These are phyloP conservation scores for Colletotrichum sidae DNA, from an alignment of 2,329 filamentous ascomycete species.

Conservation along the genomic window DNA sequence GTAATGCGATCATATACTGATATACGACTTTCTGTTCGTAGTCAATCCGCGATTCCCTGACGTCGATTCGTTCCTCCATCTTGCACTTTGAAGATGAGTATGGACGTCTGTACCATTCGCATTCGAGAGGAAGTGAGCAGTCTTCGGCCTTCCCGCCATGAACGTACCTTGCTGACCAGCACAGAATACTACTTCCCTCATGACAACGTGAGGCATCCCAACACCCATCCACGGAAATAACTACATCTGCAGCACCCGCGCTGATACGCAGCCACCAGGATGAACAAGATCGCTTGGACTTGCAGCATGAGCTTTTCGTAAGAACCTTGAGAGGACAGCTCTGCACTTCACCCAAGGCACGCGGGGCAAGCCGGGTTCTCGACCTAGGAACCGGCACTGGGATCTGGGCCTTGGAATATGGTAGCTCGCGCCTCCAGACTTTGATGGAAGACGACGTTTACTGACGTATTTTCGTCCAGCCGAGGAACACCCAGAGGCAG, in stretches of 20 bases:
- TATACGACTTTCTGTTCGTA: not conserved
- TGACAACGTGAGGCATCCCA: constrained; percentile 10
- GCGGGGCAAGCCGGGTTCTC: constrained; percentile 38
- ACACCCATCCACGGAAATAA: too few species aligned
- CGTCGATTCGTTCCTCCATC: constrained; percentile 25
- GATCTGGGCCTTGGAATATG: constrained; percentile 44
- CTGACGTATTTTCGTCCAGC: constrained; percentile 23
- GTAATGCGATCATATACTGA: not conserved
- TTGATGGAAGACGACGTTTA: not conserved
- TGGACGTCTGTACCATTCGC: constrained; percentile 29
- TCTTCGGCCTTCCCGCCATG: too few species aligned
- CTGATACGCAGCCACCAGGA: not conserved
- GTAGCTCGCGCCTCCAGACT: constrained; percentile 16
- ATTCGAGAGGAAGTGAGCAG: constrained; percentile 25
- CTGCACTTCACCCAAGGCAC: constrained; percentile 42
- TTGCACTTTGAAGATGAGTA: constrained; percentile 27
- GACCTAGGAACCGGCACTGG: constrained; percentile 44
- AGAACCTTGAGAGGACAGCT: constrained; percentile 48
- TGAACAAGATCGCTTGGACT: constrained; percentile 41
- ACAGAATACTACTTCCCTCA: constrained; percentile 34
- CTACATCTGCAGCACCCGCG: too few species aligned
- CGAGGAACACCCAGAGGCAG: constrained; percentile 46
- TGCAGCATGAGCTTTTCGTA: constrained; percentile 51
- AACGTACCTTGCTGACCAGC: not conserved
- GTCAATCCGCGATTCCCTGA: constrained; percentile 30